A percentile compares a stretch with the other conserved stretches of the same genome.
Conservation (phyloP, 2,329 filamentous ascomycete genomes). For the Aspergillus quadricinctus region DNA sequence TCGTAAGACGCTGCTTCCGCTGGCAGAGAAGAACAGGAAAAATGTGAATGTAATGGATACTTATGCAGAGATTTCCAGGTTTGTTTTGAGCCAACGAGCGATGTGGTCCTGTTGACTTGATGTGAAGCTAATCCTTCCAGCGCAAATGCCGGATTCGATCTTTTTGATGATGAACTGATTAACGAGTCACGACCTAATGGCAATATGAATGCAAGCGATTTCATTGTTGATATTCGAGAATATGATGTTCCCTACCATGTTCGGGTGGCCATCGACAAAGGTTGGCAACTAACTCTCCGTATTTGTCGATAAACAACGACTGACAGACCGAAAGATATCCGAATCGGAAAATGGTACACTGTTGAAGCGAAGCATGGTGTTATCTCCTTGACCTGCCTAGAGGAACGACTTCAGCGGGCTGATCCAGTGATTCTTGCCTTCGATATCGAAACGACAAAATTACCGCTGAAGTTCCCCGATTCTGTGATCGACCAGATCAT, state of each 20-base stretch:
- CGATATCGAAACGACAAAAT: conserved; percentile 96
- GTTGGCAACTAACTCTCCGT: conserved; percentile 41
- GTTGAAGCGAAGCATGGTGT: conserved; percentile 91
- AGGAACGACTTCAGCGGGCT: conserved; percentile 81
- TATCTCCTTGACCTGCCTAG: conserved; percentile 76
- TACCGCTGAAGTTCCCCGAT: conserved; percentile 95
- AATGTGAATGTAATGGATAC: conserved; percentile 96
- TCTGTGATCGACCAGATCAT: conserved; percentile 93
- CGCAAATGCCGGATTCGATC: conserved; percentile 78
- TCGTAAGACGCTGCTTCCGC: conserved; percentile 75
- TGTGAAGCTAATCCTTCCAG: conserved; percentile 43
- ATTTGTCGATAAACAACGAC: background rate
- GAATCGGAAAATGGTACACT: conserved; percentile 95
- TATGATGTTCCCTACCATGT: conserved; percentile 99
- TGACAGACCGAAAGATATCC: conserved; percentile 62
- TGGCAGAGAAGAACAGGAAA: conserved; percentile 95
- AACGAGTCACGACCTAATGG: conserved; percentile 74
- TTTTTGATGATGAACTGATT: conserved; percentile 88
- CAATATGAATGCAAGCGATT: conserved; percentile 89
- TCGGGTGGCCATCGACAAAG: conserved; percentile 92
- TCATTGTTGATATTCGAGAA: conserved; percentile 96
- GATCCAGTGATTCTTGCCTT: conserved; percentile 98
- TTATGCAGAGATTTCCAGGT: conserved; percentile 93
- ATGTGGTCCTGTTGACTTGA: background rate
- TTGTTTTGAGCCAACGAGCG: conserved; percentile 3